Conservation (phyloP, 2,329 filamentous ascomycete genomes). For the Exophiala aquamarina region DNA sequence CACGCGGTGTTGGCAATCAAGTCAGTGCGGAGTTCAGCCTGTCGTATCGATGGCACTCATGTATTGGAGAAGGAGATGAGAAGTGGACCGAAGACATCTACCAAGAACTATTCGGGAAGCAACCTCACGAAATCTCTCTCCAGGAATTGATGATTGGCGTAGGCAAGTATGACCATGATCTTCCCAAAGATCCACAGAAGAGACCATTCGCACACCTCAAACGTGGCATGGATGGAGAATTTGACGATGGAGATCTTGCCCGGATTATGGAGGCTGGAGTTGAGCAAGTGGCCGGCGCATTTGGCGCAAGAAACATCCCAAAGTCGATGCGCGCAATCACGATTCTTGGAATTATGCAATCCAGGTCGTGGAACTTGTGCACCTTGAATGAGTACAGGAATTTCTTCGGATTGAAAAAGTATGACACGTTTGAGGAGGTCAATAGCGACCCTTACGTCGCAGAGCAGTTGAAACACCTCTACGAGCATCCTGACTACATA, state of each 20-base stretch:
- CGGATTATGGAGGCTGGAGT: conserved; percentile 66
- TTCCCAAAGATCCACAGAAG: conserved; percentile 66
- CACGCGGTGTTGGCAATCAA: conserved; percentile 74
- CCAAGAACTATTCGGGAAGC: conserved; percentile 60
- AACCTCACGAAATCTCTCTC: conserved; percentile 56
- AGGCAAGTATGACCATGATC: conserved; percentile 59
- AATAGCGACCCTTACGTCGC: conserved; percentile 73
- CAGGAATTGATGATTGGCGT: conserved; percentile 64
- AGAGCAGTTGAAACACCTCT: conserved; percentile 62
- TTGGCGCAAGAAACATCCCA: conserved; percentile 73
- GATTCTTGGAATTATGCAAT: conserved; percentile 76
- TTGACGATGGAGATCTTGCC: conserved; percentile 74
- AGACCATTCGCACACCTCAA: conserved; percentile 67
- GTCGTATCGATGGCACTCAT: conserved; percentile 83
- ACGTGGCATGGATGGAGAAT: conserved; percentile 65
- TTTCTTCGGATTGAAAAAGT: conserved; percentile 74
- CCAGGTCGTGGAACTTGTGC: conserved; percentile 73
- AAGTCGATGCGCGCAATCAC: conserved; percentile 72
- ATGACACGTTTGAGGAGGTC: conserved; percentile 79
- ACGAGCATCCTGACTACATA: conserved; percentile 73
- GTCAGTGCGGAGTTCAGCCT: conserved; percentile 87
- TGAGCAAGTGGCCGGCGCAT: conserved; percentile 67
- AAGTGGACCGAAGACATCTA: conserved; percentile 77
- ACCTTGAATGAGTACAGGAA: conserved; percentile 83
- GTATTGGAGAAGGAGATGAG: conserved; percentile 72